Evolutionary conservation across 306 rosid genomes (phyloP), one percentile per base, ranked within the genome.

Genomic region (Mucuna pruriens): DNA sequence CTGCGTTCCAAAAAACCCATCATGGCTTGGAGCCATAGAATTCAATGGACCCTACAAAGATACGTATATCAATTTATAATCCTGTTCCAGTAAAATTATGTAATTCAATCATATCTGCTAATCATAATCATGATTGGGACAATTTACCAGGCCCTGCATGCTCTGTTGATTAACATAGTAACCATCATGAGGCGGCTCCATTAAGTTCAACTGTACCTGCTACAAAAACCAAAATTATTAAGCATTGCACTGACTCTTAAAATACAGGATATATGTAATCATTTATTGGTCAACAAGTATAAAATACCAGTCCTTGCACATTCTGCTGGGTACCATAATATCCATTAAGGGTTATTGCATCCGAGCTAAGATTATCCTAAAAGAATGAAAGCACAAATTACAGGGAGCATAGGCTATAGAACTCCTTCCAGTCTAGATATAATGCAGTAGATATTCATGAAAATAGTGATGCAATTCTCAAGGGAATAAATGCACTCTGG

Each of bases 141-240:
- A 81, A 84, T 85, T 72, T 83, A 92, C 98, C 85, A 94, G 88
- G 79, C 97, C 92, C 77, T 92, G 98, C 78, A 94, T 89, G 83
- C 91, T 88, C 40, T 88, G 97, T 76, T 91, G 98, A 87, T 87
- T 87, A 75, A 92, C 96, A 80, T 89, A 94, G 88, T 92, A 94
- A 46, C 90, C 89, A 49, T 94, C 98, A 57, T 90, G 95, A 85
- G 98, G 97, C 7, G 95, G 98, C 86, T 94, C 98, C 98, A 94
- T 94, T 83, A 92, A 86, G 80, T 94, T 92, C 89, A 94, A 85
- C 87, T 92, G 98, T 60, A 89, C 91, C 90, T 82, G 86, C 87
- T 85, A 66, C 20, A 60, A 63, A 76, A 78, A 74, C 67, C 72
- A 74, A 71, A 60, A 34, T 46, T 45, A 45, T 66, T 19, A 70